These are phyloP conservation scores for Exobasidium cylindrosporum DNA, from an alignment of 1,284 basidiomycete species.

Conservation along the genomic window DNA sequence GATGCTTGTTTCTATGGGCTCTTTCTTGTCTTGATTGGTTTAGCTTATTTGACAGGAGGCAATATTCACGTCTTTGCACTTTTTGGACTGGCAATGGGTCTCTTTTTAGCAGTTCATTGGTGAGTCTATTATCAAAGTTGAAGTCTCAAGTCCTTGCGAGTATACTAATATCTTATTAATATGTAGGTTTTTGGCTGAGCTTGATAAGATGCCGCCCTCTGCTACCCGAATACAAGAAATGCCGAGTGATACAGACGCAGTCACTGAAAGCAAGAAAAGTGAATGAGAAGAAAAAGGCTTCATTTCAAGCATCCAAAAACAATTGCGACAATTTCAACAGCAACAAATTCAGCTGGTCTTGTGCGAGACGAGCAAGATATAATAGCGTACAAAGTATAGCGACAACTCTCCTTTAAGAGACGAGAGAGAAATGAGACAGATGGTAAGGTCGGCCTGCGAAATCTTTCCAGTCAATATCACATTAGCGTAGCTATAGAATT, in stretches of 20 bases:
- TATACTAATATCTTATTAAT: background rate
- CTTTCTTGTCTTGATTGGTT: slow-evolving; percentile 47
- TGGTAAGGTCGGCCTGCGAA: no score
- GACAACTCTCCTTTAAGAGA: no score
- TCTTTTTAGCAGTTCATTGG: slow-evolving; percentile 56
- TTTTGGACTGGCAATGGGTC: slow-evolving; percentile 44
- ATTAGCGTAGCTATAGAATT: no score
- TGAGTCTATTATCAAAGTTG: slow-evolving; percentile 22
- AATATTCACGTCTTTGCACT: slow-evolving; percentile 55
- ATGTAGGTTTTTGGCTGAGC: slow-evolving; percentile 36
- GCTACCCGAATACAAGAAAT: slow-evolving; percentile 34
- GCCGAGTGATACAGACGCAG: slow-evolving; percentile 17
- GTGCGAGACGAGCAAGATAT: no score
- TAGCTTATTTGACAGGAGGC: slow-evolving; percentile 49
- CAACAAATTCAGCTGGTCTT: no score
- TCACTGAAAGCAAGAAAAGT: background rate
- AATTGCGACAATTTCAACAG: no score
- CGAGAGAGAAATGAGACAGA: no score
- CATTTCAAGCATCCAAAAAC: no score
- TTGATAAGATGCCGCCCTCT: slow-evolving; percentile 32
- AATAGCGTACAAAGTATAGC: no score
- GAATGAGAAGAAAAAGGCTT: background rate
- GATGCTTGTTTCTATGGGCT: slow-evolving; percentile 56
- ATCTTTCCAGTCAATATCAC: no score
- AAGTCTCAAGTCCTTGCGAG: background rate